Percentiles rank a stretch among this genome's conserved stretches.
Conservation (phyloP, 306 rosid species). For the Purshia tridentata region DNA sequence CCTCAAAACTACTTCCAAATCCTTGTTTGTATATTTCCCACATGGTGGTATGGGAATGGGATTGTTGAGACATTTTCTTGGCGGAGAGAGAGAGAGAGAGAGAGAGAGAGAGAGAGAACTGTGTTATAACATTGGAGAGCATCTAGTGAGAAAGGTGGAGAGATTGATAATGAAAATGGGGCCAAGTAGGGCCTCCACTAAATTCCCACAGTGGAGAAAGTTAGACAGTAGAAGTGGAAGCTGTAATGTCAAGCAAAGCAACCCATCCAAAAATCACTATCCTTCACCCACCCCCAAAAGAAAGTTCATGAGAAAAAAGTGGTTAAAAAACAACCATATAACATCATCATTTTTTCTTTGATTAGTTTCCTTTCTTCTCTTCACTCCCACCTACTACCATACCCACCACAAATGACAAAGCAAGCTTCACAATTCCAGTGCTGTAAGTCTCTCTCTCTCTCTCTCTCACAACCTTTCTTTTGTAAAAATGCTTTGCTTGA, state of each 20-base stretch:
- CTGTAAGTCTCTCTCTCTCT: constrained; percentile 40
- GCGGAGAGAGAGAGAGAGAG: not conserved
- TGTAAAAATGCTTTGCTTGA: constrained; percentile 21
- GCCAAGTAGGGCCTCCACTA: constrained; percentile 46
- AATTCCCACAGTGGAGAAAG: constrained; percentile 44
- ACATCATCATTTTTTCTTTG: constrained; percentile 33
- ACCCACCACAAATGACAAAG: constrained; percentile 19
- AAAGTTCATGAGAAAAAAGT: constrained; percentile 22
- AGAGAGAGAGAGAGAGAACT: too few species aligned
- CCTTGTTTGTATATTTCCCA: not conserved
- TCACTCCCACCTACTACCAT: constrained; percentile 50
- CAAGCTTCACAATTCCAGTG: constrained; percentile 20
- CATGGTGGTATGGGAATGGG: not conserved
- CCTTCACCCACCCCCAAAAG: constrained; percentile 45
- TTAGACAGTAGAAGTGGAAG: constrained; percentile 49
- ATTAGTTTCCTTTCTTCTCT: constrained; percentile 30
- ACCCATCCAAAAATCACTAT: constrained; percentile 26
- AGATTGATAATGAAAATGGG: constrained; percentile 39
- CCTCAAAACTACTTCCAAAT: not conserved
- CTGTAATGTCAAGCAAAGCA: constrained; percentile 63
- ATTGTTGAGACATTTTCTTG: not conserved
- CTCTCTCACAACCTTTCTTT: not conserved
- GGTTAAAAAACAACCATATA: constrained; percentile 28
- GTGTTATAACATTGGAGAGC: constrained; percentile 19
- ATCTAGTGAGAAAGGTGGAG: constrained; percentile 9